Base-by-base conservation (phyloP, 768 basidiomycete species). In the Agaricus bisporus region DNA sequence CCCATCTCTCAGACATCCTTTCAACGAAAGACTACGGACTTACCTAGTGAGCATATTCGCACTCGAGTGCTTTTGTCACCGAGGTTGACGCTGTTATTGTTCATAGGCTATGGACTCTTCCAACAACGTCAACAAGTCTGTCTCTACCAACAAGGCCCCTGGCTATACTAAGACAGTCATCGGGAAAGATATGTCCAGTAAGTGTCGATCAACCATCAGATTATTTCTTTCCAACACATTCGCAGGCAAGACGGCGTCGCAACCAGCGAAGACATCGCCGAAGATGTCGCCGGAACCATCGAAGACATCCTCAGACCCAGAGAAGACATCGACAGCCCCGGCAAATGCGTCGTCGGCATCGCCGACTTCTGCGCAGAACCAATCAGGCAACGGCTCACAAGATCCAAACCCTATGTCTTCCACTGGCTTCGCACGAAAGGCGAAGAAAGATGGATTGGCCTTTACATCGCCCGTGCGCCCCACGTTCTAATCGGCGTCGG, bases 401-500 rank as follows among this genome's bases (percentile, higher is more conserved):
- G 43, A 44, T 25, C 41, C 48, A 3, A 50, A 55, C 26, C 46
- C 59, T 11, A 54, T 48, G 54, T 56, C 55, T 11, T 42, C 55
- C 25, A 56, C 60, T 6, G 48, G 58, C 5, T 65, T 63, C 49
- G 42, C 55, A 4, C 55, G 61, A 56, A 41, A 44, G 41, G 58
- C 64, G 4, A 39, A 54, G 14, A 48, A 56, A 43, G 58, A 61
- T n/a, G 62, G 62, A 1, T 62, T 61, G 61, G 54, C 56, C 14
- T 49, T 58, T 5, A 49, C 60, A 5, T 59, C 62, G 17, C 56
- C 64, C 6, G 46, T 60, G n/a, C 56, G 54, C 51, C 61, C 66
- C 7, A 59, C 59, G 8, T 29, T 67, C 32, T 63, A 62, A 39
- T 29, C 25, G 20, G 36, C 51, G 17, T 46, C 32, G 32, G 32